Conservation (phyloP, 2,329 filamentous ascomycete species). For the Cadophora sp. region DNA sequence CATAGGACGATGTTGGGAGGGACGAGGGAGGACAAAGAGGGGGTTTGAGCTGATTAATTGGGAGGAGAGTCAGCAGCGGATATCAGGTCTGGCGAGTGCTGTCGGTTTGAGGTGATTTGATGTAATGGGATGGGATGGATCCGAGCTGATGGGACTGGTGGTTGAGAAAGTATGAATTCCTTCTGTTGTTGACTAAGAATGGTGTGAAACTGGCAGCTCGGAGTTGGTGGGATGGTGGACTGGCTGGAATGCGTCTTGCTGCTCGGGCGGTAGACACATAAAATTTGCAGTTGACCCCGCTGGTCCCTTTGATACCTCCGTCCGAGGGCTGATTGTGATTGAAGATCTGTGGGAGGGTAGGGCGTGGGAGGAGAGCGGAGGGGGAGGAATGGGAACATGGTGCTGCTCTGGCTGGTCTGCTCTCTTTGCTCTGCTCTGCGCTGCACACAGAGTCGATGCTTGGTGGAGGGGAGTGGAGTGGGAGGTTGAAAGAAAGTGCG, state of each 20-base stretch:
- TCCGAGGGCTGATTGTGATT: neutral
- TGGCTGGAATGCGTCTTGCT: no score
- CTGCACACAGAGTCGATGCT: neutral
- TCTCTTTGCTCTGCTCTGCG: neutral
- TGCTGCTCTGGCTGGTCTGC: neutral
- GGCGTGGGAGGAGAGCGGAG: neutral
- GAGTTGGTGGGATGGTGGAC: no score
- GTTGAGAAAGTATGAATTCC: neutral
- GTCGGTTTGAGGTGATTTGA: neutral
- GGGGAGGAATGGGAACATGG: constrained; percentile 14
- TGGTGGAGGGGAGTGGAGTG: neutral
- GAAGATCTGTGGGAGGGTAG: neutral
- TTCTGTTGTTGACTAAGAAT: constrained; percentile 7
- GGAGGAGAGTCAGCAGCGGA: constrained; percentile 24
- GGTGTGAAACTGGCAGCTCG: no score
- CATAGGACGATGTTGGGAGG: constrained; percentile 23
- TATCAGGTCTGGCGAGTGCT: neutral
- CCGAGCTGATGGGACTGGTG: constrained; percentile 15
- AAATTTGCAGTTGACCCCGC: constrained; percentile 10
- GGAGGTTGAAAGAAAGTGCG: neutral
- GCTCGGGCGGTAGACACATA: neutral
- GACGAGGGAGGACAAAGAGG: constrained; percentile 22
- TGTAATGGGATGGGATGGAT: neutral
- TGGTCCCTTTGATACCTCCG: neutral
- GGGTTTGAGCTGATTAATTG: constrained; percentile 39